Conservation (phyloP, 2,329 filamentous ascomycete genomes). For the Scedosporium dehoogii region DNA sequence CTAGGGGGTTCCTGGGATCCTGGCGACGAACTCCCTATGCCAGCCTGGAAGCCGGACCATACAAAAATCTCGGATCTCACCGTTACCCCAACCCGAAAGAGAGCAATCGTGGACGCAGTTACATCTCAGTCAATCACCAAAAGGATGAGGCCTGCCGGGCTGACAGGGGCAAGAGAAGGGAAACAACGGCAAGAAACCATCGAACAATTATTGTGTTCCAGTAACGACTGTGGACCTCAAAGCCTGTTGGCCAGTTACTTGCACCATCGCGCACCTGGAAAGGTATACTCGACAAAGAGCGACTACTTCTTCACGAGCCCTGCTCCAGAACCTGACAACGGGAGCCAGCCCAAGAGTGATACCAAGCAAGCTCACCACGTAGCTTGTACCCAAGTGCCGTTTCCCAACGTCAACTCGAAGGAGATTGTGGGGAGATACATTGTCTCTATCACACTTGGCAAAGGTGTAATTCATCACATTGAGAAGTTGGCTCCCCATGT, state of each 20-base stretch:
- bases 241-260: slow-evolving; percentile 1
- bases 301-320: neutral
- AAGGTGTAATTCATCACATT: slow-evolving; percentile 3
- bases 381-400: neutral
- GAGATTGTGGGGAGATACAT: neutral
- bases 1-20: neutral
- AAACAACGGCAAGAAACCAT: neutral
- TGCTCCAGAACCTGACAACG: neutral
- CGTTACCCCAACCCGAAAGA: neutral
- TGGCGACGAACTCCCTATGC: no score
- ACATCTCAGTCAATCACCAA: neutral
- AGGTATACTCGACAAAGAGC: neutral
- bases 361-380: neutral
- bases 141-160: neutral
- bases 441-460: slow-evolving; percentile 6
- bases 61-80: neutral
- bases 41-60: neutral
- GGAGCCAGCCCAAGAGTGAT: neutral
- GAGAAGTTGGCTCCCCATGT: slow-evolving; percentile 6
- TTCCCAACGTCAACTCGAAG: neutral
- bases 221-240: slow-evolving; percentile 5
- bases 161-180: neutral
- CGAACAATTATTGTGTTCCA: neutral
- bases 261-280: neutral
- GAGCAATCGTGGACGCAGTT: neutral